A percentile compares a stretch with the other conserved stretches of the same genome.
phyloP scores from a whole-genome alignment of 805 yeast species.

The Starmerella bombi region DNA sequence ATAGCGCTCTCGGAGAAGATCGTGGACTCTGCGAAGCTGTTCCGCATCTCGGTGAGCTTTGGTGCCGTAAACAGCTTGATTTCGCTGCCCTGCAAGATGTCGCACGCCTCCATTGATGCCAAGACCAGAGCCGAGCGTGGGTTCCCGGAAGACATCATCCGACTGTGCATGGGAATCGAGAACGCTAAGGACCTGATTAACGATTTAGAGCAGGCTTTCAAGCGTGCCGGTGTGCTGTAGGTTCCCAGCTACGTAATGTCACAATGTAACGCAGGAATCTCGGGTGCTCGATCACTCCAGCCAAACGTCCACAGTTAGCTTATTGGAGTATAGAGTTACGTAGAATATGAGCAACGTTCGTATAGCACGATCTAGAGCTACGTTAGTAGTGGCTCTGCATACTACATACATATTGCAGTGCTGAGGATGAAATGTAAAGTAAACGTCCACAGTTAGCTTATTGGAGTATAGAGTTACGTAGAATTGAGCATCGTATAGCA shows the following conservation, averaged over 20 bases:
- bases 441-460: too few relatives aligned
- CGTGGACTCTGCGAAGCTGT: conserved; percentile 62
- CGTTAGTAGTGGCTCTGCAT: too few relatives aligned
- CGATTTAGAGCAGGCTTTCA: conserved; percentile 64
- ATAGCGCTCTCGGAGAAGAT: conserved; percentile 52
- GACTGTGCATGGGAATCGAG: conserved; percentile 88
- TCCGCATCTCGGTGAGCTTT: conserved; percentile 82
- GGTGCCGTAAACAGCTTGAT: conserved; percentile 89
- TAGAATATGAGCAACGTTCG: neutral
- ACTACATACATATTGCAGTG: too few relatives aligned
- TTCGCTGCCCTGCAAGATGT: conserved; percentile 90
- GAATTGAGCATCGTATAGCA: too few relatives aligned
- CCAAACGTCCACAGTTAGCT: too few relatives aligned
- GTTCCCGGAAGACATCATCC: conserved; percentile 81
- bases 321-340: too few relatives aligned
- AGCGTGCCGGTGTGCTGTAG: conserved; percentile 39
- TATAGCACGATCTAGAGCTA: too few relatives aligned
- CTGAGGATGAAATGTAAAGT: too few relatives aligned
- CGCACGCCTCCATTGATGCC: conserved; percentile 91
- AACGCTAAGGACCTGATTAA: conserved; percentile 62
- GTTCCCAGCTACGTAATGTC: too few relatives aligned
- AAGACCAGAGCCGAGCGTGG: conserved; percentile 75
- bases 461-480: too few relatives aligned
- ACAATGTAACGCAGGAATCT: too few relatives aligned
- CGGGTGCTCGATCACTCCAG: too few relatives aligned